Conservation (phyloP, 257 asterid genomes). For the Solanum neorickii region DNA sequence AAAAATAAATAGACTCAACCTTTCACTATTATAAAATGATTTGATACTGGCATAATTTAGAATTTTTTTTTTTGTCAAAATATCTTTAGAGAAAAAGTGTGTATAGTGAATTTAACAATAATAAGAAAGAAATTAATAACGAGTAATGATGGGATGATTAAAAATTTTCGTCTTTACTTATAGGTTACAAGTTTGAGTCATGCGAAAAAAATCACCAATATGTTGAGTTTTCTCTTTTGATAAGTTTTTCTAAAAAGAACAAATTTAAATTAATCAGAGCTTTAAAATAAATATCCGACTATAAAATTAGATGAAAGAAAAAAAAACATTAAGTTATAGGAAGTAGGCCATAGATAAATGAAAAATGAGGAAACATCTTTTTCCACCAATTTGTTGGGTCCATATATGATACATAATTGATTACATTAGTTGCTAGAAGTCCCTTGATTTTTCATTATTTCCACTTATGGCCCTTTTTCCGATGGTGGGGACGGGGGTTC, state of each 20-base stretch:
- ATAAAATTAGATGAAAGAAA: not conserved
- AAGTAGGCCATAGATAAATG: not conserved
- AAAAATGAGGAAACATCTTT: not conserved
- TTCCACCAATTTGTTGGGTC: not conserved
- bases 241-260: not conserved
- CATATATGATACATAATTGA: not conserved
- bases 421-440: not conserved
- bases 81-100: not conserved
- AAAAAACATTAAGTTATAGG: not conserved
- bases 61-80: not conserved
- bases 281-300: not conserved
- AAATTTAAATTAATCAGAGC: not conserved
- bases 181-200: not conserved
- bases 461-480: not conserved
- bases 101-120: not conserved
- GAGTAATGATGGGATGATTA: not conserved
- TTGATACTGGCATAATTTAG: constrained; percentile 10
- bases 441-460: not conserved
- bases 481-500: not conserved
- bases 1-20: constrained; percentile 3
- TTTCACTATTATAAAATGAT: constrained; percentile 6
- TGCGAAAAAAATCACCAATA: not conserved
- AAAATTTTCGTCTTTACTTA: not conserved
- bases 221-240: not conserved
- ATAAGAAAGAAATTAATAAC: not conserved